These are phyloP conservation scores for Sambucus nigra DNA, from an alignment of 129 eudicot genomes.

Conservation along the genomic window DNA sequence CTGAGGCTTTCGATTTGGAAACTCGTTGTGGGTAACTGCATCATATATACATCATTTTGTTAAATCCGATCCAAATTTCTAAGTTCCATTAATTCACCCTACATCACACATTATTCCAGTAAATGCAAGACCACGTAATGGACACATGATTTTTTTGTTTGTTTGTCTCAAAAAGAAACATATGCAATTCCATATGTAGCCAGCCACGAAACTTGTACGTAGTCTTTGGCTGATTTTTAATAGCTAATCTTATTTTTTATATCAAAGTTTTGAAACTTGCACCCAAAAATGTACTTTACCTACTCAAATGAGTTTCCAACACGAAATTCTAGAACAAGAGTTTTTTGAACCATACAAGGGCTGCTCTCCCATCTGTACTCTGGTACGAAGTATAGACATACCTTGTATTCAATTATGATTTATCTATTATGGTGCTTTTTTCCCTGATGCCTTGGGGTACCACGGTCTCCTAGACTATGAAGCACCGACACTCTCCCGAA, in stretches of 20 bases:
- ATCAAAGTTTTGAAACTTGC: not conserved
- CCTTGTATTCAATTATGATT: too few relatives aligned
- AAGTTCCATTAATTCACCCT: too few relatives aligned
- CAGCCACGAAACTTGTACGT: not conserved
- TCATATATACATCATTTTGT: not conserved
- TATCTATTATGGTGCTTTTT: too few relatives aligned
- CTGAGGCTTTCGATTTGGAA: constrained; percentile 81
- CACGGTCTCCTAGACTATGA: too few relatives aligned
- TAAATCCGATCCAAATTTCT: not conserved
- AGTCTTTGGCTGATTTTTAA: not conserved
- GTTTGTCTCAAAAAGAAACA: not conserved
- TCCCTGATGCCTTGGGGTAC: too few relatives aligned
- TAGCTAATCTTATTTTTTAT: not conserved
- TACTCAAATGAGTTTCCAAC: too few relatives aligned
- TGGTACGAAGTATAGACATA: too few relatives aligned
- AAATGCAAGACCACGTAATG: not conserved
- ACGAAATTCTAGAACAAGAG: too few relatives aligned
- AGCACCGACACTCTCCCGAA: too few relatives aligned
- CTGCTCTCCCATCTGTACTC: too few relatives aligned
- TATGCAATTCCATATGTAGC: not conserved
- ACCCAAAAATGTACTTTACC: too few relatives aligned
- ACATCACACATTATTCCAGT: not conserved
- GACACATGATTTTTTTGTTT: not conserved
- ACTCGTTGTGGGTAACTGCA: constrained; percentile 97
- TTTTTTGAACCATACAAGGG: too few relatives aligned